phyloP scores from a whole-genome alignment of 306 rosid species.

The Elaeagnus macrophylla region DNA sequence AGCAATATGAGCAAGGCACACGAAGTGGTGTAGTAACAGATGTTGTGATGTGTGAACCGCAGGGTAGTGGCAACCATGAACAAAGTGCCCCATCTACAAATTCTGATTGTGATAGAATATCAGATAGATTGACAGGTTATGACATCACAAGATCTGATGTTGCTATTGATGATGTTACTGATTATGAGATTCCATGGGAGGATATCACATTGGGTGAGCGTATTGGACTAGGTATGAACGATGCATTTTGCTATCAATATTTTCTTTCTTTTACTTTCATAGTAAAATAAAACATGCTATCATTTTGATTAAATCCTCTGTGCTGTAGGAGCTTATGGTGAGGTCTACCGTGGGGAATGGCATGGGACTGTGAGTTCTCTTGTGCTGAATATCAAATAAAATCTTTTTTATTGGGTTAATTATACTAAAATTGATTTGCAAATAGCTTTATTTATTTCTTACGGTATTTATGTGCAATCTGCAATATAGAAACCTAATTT shows the following conservation, averaged over 20 bases:
- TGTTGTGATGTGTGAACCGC: constrained; percentile 36
- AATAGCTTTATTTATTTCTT: too few species aligned
- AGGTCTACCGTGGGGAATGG: constrained; percentile 95
- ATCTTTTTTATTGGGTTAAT: constrained; percentile 12
- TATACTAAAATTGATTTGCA: too few species aligned
- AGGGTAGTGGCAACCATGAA: constrained; percentile 52
- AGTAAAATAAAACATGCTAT: constrained; percentile 8
- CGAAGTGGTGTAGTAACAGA: constrained; percentile 58
- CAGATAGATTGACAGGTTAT: constrained; percentile 65
- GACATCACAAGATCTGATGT: constrained; percentile 69
- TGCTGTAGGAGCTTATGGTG: constrained; percentile 91
- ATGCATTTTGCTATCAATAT: constrained; percentile 24
- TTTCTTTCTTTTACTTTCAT: constrained; percentile 18
- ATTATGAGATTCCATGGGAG: constrained; percentile 85
- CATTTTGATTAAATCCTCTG: constrained; percentile 19
- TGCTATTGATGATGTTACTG: constrained; percentile 74
- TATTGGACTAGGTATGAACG: constrained; percentile 84
- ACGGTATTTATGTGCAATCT: too few species aligned
- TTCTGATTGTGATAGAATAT: constrained; percentile 61
- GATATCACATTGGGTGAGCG: constrained; percentile 90
- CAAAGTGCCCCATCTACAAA: constrained; percentile 33
- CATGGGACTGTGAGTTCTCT: constrained; percentile 85
- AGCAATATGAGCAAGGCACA: constrained; percentile 64
- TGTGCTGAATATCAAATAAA: constrained; percentile 13
- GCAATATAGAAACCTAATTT: too few species aligned